Evolutionary conservation across 1,284 basidiomycete species (phyloP).

Genomic region (Singerocomus inundabilis): DNA sequence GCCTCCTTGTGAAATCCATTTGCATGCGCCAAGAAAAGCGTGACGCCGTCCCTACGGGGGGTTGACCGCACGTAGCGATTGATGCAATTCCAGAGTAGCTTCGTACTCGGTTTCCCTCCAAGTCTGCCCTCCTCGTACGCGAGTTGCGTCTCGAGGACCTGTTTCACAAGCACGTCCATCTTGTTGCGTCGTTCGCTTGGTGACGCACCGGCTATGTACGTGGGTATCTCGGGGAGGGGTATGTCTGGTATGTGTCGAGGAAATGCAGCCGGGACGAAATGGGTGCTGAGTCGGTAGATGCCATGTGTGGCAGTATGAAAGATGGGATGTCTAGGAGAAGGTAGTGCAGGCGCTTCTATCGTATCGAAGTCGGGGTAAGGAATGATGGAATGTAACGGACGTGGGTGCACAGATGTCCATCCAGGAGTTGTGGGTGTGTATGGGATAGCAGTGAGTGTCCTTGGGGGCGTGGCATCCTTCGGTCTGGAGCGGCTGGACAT

Average conservation of each 20-base stretch:
- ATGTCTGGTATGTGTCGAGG: slow-evolving; percentile 45
- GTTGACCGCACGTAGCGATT: slow-evolving; percentile 50
- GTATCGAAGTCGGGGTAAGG: slow-evolving; percentile 13
- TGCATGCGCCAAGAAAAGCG: slow-evolving; percentile 73
- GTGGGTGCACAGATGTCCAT: slow-evolving; percentile 23
- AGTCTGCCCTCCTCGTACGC: slow-evolving; percentile 20
- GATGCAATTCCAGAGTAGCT: slow-evolving; percentile 51
- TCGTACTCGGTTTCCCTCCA: slow-evolving; percentile 29
- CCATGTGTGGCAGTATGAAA: slow-evolving; percentile 23
- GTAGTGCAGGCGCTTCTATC: slow-evolving; percentile 14
- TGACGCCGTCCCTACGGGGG: slow-evolving; percentile 41
- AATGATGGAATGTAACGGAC: slow-evolving; percentile 13
- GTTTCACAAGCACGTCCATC: slow-evolving; percentile 20
- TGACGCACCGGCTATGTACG: slow-evolving; percentile 1
- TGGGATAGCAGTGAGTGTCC: slow-evolving; percentile 21
- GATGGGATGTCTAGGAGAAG: slow-evolving; percentile 18
- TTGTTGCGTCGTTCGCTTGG: slow-evolving; percentile 34
- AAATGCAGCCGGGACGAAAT: slow-evolving; percentile 75
- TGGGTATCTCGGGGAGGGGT: slow-evolving; percentile 38
- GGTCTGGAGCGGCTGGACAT: background rate
- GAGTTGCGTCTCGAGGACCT: slow-evolving; percentile 24
- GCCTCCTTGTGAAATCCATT: slow-evolving; percentile 87
- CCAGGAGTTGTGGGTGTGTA: slow-evolving; percentile 20
- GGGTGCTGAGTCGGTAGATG: slow-evolving; percentile 52
- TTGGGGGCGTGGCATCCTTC: background rate